Percentiles rank a stretch among this genome's conserved stretches.
phyloP scores from a whole-genome alignment of 73 alveolate genomes.

The Blepharisma stoltei region DNA sequence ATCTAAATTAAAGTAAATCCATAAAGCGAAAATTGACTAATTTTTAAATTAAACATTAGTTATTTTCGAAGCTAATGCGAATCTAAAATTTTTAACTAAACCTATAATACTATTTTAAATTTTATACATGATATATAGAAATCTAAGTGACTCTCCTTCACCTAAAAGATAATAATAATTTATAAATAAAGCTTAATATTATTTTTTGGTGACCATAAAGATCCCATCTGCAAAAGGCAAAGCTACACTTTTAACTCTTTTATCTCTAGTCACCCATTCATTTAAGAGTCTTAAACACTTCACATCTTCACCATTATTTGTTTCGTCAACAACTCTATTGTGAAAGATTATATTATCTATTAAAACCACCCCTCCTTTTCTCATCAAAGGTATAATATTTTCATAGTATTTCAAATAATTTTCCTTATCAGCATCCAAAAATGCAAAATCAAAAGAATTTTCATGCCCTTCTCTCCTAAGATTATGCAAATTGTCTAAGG shows the following conservation, averaged over 20 bases:
- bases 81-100: no score
- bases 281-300: not conserved
- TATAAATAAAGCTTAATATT: not conserved
- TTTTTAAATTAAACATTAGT: no score
- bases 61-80: no score
- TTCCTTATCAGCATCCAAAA: slow-evolving; percentile 63
- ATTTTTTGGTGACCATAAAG: not conserved
- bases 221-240: slow-evolving; percentile 21
- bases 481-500: slow-evolving; percentile 34
- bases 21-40: no score
- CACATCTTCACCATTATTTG: not conserved
- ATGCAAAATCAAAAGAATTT: slow-evolving; percentile 62
- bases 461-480: slow-evolving; percentile 33
- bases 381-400: slow-evolving; percentile 34
- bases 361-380: slow-evolving; percentile 55
- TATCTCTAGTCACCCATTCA: not conserved
- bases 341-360: slow-evolving; percentile 58
- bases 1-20: no score
- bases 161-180: no score
- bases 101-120: no score
- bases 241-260: not conserved
- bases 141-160: no score
- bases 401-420: slow-evolving; percentile 53
- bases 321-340: slow-evolving; percentile 54
- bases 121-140: no score